Conservation (phyloP, 805 yeast genomes). For the Torulaspora indica region DNA sequence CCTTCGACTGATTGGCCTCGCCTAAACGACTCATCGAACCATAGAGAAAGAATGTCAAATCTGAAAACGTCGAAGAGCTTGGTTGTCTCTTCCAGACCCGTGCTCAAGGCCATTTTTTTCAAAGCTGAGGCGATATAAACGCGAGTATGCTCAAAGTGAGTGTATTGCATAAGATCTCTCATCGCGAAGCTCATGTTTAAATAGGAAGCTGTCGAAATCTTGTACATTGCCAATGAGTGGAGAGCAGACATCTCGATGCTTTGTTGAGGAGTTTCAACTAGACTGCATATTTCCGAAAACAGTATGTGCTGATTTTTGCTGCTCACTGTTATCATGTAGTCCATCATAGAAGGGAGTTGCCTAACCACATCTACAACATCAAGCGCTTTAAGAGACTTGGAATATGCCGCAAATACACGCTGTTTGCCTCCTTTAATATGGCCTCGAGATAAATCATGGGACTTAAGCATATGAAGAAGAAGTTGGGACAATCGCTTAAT, state of each 20-base stretch:
- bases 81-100: background rate
- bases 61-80: slow-evolving; percentile 26
- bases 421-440: slow-evolving; percentile 29
- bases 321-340: slow-evolving; percentile 25
- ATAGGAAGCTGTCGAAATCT: slow-evolving; percentile 23
- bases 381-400: slow-evolving; percentile 18
- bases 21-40: slow-evolving; percentile 13
- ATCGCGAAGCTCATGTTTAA: slow-evolving; percentile 20
- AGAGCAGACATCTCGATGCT: slow-evolving; percentile 30
- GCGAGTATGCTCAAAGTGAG: slow-evolving; percentile 16
- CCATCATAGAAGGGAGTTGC: slow-evolving; percentile 10
- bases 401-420: slow-evolving; percentile 22
- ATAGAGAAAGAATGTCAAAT: slow-evolving; percentile 21
- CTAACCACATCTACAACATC: slow-evolving; percentile 11
- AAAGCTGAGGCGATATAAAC: slow-evolving; percentile 19
- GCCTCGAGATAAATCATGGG: slow-evolving; percentile 23
- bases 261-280: slow-evolving; percentile 24
- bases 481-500: slow-evolving; percentile 34
- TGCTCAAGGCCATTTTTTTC: slow-evolving; percentile 5
- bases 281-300: slow-evolving; percentile 28
- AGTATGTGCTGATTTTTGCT: slow-evolving; percentile 28
- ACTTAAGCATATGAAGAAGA: slow-evolving; percentile 31
- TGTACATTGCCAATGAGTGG: slow-evolving; percentile 19
- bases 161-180: slow-evolving; percentile 13
- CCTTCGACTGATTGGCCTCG: background rate